Evolutionary conservation across 1,139 yeast species (phyloP).

Genomic region (Kurtzmaniella quercitrusa): DNA sequence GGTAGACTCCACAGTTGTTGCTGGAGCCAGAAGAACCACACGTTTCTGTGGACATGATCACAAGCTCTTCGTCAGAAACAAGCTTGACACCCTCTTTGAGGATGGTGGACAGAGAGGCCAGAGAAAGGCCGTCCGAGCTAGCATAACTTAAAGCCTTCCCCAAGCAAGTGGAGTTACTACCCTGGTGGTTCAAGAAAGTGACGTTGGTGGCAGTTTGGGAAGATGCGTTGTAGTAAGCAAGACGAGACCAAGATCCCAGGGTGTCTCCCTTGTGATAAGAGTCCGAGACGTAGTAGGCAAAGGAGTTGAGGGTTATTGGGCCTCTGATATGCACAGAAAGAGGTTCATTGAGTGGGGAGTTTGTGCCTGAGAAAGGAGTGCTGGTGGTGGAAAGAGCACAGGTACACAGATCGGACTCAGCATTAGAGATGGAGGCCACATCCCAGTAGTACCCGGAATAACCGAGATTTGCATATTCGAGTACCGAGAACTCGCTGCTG

Average conservation of each 20-base stretch:
- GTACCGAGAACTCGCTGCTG: slow-evolving; percentile 23
- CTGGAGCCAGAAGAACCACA: slow-evolving; percentile 49
- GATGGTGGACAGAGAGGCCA: slow-evolving; percentile 59
- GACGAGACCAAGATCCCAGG: slow-evolving; percentile 60
- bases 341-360: slow-evolving; percentile 86
- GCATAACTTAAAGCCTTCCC: slow-evolving; percentile 87
- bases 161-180: slow-evolving; percentile 69
- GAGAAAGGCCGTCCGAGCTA: slow-evolving; percentile 64
- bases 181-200: slow-evolving; percentile 78
- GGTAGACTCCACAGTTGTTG: slow-evolving; percentile 82
- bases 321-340: slow-evolving; percentile 93
- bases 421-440: slow-evolving; percentile 55
- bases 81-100: slow-evolving; percentile 58
- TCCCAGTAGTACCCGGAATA: slow-evolving; percentile 72
- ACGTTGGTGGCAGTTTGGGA: slow-evolving; percentile 50
- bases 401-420: slow-evolving; percentile 47
- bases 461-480: slow-evolving; percentile 64
- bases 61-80: slow-evolving; percentile 69
- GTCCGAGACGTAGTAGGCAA: slow-evolving; percentile 49
- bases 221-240: slow-evolving; percentile 60
- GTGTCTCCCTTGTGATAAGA: slow-evolving; percentile 41
- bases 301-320: slow-evolving; percentile 72
- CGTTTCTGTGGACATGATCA: slow-evolving; percentile 65
- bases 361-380: slow-evolving; percentile 61
- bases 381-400: slow-evolving; percentile 57